Evolutionary conservation across 192 early-diverging fungal genomes (phyloP), one percentile per base, ranked within the genome.

Genomic region (Entomortierella parvispora): DNA sequence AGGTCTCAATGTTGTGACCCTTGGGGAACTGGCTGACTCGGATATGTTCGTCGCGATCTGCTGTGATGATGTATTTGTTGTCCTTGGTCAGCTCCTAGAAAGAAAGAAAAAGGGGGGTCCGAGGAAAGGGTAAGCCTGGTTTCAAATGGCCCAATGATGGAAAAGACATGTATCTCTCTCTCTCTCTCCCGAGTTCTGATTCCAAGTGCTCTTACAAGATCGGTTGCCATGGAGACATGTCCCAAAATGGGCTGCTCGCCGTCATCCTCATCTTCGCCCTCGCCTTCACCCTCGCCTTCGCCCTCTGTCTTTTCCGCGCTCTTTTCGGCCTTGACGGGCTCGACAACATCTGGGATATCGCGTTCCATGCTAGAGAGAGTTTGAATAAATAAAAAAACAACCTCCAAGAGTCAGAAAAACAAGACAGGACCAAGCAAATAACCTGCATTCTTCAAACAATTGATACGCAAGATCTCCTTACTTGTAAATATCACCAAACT

Each of bases 11-110:
- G 64, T 93, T 94, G 74, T 94, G 95, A 0, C 90, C 85, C 57
- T 92, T 92, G 23, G 98, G 98, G 74, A 91, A 99, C 34, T 84
- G 82, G 59, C 93, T 95, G n/a, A 99, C 84, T 10, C 98, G 91
- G 61, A 99, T 91, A 80, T 99, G 96, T 68, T 99, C 98, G 82
- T 99, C 98, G 26, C 98, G 92, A 75, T 99, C 98, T 48, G 92
- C 88, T 11, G 98, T 96, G 44, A 99, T 82, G 31, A 99, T 69
- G 44, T 84, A 90, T 42, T 87, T 85, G 51, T 86, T 79, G 50
- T 91, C 87, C 9, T 66, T 64, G 8, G 92, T 82, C 42, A 98
- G 80, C 2, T 78, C 68, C 90, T 85, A 66, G 11, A 25, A 25
- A 2, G 12, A 53, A 49, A n/a, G 33, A n/a, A 12, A 51, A 55